phyloP scores from a whole-genome alignment of 2,329 filamentous ascomycete species.

The Monilinia laxa region DNA sequence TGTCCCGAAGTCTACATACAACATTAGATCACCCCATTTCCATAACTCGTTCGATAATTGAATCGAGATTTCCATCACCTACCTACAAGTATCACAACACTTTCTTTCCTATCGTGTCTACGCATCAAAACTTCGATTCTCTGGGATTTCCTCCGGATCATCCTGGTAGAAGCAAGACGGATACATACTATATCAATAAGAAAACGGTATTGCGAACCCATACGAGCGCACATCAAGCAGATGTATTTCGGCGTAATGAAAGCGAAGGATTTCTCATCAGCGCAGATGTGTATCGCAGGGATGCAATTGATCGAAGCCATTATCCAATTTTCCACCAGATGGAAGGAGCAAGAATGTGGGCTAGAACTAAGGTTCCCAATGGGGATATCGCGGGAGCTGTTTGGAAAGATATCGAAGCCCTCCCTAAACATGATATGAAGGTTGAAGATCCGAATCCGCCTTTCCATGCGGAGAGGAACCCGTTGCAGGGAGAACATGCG shows the following conservation, averaged over 20 bases:
- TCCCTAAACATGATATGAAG: slow-evolving; percentile 71
- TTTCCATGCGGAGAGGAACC: slow-evolving; percentile 75
- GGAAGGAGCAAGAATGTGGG: slow-evolving; percentile 92
- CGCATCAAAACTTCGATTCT: slow-evolving; percentile 93
- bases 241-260: slow-evolving; percentile 71
- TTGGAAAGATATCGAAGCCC: slow-evolving; percentile 64
- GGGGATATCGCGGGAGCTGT: slow-evolving; percentile 65
- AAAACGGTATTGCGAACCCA: slow-evolving; percentile 85
- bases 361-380: slow-evolving; percentile 59
- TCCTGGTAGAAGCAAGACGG: slow-evolving; percentile 79
- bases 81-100: slow-evolving; percentile 75
- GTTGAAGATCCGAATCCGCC: slow-evolving; percentile 84
- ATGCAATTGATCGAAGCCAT: slow-evolving; percentile 92
- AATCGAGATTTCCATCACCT: slow-evolving; percentile 76
- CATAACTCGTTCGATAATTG: slow-evolving; percentile 89
- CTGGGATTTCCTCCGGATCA: slow-evolving; percentile 87
- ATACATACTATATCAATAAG: slow-evolving; percentile 94
- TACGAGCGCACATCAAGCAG: slow-evolving; percentile 88
- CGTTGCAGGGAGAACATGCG: slow-evolving; percentile 73
- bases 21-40: slow-evolving; percentile 84
- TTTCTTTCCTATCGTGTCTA: slow-evolving; percentile 80
- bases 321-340: slow-evolving; percentile 99
- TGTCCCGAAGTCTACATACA: slow-evolving; percentile 82
- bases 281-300: slow-evolving; percentile 91
- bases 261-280: slow-evolving; percentile 84